Conservation (phyloP, 2,329 filamentous ascomycete genomes). For the Xylariales sp. region DNA sequence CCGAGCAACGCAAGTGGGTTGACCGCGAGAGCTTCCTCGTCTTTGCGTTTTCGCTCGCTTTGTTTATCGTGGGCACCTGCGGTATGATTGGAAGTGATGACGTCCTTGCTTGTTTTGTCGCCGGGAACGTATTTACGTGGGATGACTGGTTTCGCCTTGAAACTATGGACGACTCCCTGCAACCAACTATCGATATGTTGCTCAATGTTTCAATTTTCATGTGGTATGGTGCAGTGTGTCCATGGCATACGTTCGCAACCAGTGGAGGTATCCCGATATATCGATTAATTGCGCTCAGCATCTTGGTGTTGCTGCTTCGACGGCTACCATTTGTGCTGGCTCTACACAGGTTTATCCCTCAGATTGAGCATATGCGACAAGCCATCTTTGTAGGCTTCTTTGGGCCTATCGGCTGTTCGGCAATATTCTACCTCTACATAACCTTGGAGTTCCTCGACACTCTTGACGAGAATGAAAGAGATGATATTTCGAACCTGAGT, state of each 20-base stretch:
- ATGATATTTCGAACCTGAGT: constrained; percentile 60
- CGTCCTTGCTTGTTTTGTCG: constrained; percentile 56
- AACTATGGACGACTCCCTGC: background rate
- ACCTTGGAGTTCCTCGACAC: no score
- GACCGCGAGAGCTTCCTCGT: constrained; percentile 51
- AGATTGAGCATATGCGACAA: constrained; percentile 10
- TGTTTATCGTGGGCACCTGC: constrained; percentile 52
- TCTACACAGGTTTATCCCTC: constrained; percentile 11
- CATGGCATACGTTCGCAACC: constrained; percentile 15
- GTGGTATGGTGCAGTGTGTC: constrained; percentile 18
- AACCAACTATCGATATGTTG: constrained; percentile 15
- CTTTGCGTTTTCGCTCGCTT: constrained; percentile 39
- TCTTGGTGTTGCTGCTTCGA: constrained; percentile 14
- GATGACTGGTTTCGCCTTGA: constrained; percentile 2
- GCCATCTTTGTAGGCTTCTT: constrained; percentile 23
- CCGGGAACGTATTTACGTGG: constrained; percentile 58
- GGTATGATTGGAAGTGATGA: constrained; percentile 57
- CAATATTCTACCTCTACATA: no score
- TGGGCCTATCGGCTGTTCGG: constrained; percentile 22
- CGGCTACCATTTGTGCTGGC: constrained; percentile 15
- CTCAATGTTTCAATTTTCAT: constrained; percentile 20
- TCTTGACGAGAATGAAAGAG: no score
- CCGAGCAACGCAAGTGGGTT: constrained; percentile 45
- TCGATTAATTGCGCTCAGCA: constrained; percentile 13
- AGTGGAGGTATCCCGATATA: constrained; percentile 4